Conservation (phyloP, 148 eudicot genomes). For the Silene conica region DNA sequence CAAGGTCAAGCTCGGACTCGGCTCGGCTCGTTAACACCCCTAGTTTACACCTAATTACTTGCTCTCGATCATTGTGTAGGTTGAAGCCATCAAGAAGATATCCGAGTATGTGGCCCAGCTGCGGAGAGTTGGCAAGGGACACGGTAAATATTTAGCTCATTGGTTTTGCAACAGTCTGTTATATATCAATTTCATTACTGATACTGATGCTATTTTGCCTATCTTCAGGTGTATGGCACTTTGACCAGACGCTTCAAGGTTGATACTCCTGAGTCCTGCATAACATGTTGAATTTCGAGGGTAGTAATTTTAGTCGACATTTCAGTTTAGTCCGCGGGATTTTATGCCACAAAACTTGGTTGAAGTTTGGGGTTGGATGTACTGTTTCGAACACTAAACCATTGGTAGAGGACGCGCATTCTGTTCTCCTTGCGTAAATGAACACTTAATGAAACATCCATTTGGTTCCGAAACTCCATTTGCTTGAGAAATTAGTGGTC, state of each 20-base stretch:
- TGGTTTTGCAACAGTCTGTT: neutral
- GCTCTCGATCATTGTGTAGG: conserved; percentile 21
- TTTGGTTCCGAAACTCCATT: neutral
- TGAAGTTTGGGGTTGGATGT: no score
- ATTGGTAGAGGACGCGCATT: no score
- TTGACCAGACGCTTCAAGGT: conserved; percentile 69
- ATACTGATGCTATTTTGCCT: conserved; percentile 4
- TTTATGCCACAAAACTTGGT: no score
- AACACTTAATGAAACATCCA: neutral
- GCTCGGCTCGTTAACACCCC: no score
- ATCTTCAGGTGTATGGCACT: conserved; percentile 84
- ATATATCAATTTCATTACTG: neutral
- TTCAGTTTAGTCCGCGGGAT: no score
- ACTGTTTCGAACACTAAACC: no score
- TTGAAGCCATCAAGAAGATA: conserved; percentile 56
- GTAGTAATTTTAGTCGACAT: neutral
- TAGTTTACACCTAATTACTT: no score
- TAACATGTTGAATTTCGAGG: neutral
- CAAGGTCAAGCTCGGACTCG: no score
- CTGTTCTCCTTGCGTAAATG: no score
- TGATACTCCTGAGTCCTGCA: conserved; percentile 29
- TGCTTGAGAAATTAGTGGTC: neutral
- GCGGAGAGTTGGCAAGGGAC: conserved; percentile 61
- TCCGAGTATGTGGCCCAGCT: conserved; percentile 61
- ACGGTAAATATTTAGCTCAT: conserved; percentile 30